Conservation (phyloP, 2,329 filamentous ascomycete species). For the Calonectria montana region DNA sequence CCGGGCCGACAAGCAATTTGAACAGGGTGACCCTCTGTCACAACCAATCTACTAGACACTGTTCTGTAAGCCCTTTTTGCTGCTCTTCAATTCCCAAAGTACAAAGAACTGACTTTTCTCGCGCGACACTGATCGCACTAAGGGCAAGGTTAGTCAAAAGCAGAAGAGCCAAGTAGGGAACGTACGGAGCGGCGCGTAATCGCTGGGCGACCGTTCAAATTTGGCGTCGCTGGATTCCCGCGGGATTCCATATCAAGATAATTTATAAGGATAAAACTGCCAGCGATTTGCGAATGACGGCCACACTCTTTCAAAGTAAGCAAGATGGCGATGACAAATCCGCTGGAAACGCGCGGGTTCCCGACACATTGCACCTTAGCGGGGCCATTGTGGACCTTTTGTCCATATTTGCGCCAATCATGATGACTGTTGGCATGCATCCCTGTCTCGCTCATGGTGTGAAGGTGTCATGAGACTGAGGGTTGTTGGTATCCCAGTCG, state of each 20-base stretch:
- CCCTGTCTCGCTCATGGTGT: background rate
- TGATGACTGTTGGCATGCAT: background rate
- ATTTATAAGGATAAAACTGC: constrained; percentile 11
- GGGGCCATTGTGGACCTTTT: background rate
- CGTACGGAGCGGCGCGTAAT: constrained; percentile 35
- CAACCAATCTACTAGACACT: constrained; percentile 28
- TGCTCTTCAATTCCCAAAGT: background rate
- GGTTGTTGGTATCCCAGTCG: too few species aligned
- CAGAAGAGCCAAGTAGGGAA: too few species aligned
- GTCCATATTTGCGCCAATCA: background rate
- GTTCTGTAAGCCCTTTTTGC: background rate
- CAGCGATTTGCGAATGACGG: background rate
- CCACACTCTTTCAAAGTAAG: background rate
- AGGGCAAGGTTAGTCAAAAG: background rate
- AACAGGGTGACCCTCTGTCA: constrained; percentile 35
- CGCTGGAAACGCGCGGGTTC: constrained; percentile 33
- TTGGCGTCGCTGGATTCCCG: constrained; percentile 2
- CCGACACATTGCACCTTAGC: constrained; percentile 5
- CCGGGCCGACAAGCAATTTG: constrained; percentile 48
- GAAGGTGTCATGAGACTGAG: too few species aligned
- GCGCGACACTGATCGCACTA: constrained; percentile 41
- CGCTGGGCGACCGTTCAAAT: background rate
- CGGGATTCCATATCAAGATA: constrained; percentile 16
- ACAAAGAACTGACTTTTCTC: constrained; percentile 27
- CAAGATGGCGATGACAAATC: background rate